Evolutionary conservation across 2,329 filamentous ascomycete species (phyloP), one percentile per base, ranked within the genome.

Genomic region (Ophiocordyceps camponoti-floridani): DNA sequence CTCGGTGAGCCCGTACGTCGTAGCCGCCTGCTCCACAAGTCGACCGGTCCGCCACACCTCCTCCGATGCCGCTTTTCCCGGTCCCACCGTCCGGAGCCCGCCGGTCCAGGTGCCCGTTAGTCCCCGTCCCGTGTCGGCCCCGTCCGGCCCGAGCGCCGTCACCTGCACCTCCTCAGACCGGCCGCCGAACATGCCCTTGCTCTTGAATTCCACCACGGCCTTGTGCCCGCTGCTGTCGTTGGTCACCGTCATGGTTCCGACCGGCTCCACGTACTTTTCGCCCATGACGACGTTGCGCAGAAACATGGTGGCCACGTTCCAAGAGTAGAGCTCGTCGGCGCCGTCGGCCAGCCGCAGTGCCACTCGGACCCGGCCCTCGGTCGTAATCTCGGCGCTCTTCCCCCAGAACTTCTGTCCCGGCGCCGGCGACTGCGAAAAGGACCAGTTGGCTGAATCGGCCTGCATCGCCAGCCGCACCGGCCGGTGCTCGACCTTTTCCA

Each of bases 371-470:
- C 85, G 82, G 2, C 91, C 91, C 45, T 95, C 89, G 0, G 87
- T 96, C 48, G 84, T 91, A 49, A 98, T 77, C 62, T 98, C 91
- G 3, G 86, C 86, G 45, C 82, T 89, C 67, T 96, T 96, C 46
- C 91, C 91, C 91, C 91, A 96, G 66, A 98, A 98, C 58, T 96
- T 96, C 58, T 98, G 89, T 19, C 82, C 82, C 0, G 91, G 91
- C 46, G 83, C 80, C 0, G 91, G 85, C 4, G 82, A 84, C 58
- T 96, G 91, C 1, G 84, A 73, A 49, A 94, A 80, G 2, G 82
- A 86, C 91, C 91, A 98, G 46, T 75, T 69, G 37, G 77, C 73
- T 37, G 84, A 78, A 59, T 98, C 91, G 4, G 89, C 91, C 60
- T 96, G 88, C 66, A 88, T 89, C 6, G 91, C 91, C 55, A 96